Base-by-base conservation (phyloP, 495 filamentous ascomycete species). In the Xylaria venustula region DNA sequence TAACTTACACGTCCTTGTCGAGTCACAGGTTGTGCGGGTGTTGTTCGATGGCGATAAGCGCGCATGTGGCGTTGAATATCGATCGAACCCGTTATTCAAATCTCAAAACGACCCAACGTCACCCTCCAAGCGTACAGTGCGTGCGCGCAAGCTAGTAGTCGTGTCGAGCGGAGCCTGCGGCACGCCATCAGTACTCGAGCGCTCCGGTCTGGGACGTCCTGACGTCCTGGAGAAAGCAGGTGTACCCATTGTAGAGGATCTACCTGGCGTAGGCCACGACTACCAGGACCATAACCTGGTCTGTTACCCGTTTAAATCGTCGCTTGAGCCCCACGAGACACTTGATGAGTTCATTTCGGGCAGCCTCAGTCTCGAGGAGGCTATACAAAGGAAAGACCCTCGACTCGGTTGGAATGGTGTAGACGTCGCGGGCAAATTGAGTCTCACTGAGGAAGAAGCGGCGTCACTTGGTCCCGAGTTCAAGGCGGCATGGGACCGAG, bases 161-260 rank as follows among this genome's bases (percentile, higher is more conserved):
- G 62, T 87, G 0, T 83, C 85, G 1, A 81, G 80, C n/a, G 87
- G 87, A 8, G 65, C 81, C 9, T 73, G 81, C 19, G 77, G 80
- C 14, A 80, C 86, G 0, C 84, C 87, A 5, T 67, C 73, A 1
- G 67, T 89, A 2, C 75, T 89, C 9, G 85, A 89, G 64, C 76
- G 85, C 0, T 90, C 87, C 0, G 86, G 87, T 11, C 68, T 89
- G 46, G 86, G 86, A 20, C 60, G 60, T 15, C 67, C 60, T 2
- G 62, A 71, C 1, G 44, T 77, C n/a, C 70, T 81, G 9, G 32
- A 73, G 36, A 55, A 60, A 36, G 74, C 74, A 7, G 67, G 69
- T 17, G 61, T 76, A 58, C 65, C 67, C 7, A 22, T 75, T 1
- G 63, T 76, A 4, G 68, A 71, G 7, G 64, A 77, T 42, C 65